Evolutionary conservation across 176 grass and related monocot species (phyloP).

Genomic region (Leersia perrieri): DNA sequence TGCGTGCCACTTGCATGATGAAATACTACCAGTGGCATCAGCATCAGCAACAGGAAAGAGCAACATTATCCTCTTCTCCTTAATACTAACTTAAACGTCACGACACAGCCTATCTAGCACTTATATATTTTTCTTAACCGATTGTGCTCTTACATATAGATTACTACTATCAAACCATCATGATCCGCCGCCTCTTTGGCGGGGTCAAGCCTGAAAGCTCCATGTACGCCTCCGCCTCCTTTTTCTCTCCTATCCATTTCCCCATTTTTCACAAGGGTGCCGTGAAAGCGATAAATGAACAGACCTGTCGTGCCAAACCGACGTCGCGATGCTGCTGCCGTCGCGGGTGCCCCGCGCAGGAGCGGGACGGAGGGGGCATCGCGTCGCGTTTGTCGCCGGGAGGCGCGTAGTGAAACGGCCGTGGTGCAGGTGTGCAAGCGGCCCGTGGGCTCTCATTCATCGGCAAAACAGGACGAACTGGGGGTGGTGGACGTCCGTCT

Average conservation of each 20-base stretch:
- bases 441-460: not conserved
- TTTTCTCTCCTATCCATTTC: not conserved
- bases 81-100: not conserved
- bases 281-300: too few relatives aligned
- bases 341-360: too few relatives aligned
- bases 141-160: not conserved
- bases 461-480: not conserved
- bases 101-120: not conserved
- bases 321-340: too few relatives aligned
- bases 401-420: too few relatives aligned
- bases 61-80: not conserved
- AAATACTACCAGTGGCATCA: not conserved
- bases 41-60: not conserved
- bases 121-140: not conserved
- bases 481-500: too few relatives aligned
- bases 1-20: not conserved
- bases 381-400: too few relatives aligned
- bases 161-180: not conserved
- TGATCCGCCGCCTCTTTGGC: not conserved
- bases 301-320: too few relatives aligned
- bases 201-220: conserved; percentile 13
- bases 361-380: too few relatives aligned
- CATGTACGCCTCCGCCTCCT: not conserved
- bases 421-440: too few relatives aligned
- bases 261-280: not conserved